Percentiles rank a stretch among this genome's conserved stretches.
These are phyloP conservation scores for Conidiobolus incongruus DNA, from an alignment of 371 early-diverging fungal genomes.

Conservation along the genomic window DNA sequence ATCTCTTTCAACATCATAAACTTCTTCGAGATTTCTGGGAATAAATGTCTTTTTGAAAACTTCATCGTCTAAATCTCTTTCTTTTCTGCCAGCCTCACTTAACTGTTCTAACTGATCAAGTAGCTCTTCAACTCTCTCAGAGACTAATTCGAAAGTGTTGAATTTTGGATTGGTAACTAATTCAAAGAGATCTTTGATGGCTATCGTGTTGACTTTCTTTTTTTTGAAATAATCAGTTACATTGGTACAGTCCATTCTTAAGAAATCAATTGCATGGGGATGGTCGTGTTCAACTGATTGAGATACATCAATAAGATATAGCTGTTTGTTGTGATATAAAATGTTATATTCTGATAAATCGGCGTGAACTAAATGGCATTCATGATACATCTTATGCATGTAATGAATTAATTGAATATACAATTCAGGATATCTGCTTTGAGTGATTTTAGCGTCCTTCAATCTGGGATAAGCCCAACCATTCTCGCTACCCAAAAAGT, in stretches of 20 bases:
- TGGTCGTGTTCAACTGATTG: conserved; percentile 99
- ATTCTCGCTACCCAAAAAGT: conserved; percentile 73
- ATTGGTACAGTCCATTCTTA: conserved; percentile 89
- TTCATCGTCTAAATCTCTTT: conserved; percentile 39
- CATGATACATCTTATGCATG: conserved; percentile 87
- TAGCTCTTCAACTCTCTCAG: conserved; percentile 12
- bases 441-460: conserved; percentile 74
- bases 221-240: conserved; percentile 88
- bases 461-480: conserved; percentile 91
- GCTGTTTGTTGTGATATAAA: conserved; percentile 57
- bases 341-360: conserved; percentile 99
- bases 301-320: conserved; percentile 97
- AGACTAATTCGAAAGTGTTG: conserved; percentile 22
- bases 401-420: conserved; percentile 77
- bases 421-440: conserved; percentile 40
- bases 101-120: conserved; percentile 5
- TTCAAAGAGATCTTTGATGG: conserved; percentile 67
- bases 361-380: conserved; percentile 92
- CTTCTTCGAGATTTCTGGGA: conserved; percentile 79
- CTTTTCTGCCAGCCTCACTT: conserved; percentile 12
- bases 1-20: conserved; percentile 72
- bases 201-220: conserved; percentile 57
- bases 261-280: conserved; percentile 94
- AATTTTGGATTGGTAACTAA: conserved; percentile 54
- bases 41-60: conserved; percentile 84